Conservation (phyloP, 306 rosid species). For the Hylodesmum podocarpum region DNA sequence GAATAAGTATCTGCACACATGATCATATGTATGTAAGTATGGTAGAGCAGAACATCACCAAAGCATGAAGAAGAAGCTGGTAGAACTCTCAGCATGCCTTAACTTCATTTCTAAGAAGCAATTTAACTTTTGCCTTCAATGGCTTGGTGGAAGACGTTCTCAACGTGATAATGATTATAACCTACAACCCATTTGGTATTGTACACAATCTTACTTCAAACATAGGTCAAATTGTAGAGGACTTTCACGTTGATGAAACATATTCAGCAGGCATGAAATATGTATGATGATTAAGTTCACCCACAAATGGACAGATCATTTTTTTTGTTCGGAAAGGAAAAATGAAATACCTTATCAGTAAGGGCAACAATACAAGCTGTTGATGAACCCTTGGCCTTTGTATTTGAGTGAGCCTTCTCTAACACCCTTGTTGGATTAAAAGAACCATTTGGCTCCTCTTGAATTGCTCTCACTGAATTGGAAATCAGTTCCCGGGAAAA, state of each 20-base stretch:
- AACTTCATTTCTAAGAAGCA: not conserved
- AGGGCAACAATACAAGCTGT: slow-evolving; percentile 5
- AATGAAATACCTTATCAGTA: not conserved
- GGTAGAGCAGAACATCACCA: not conserved
- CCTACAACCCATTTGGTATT: not conserved
- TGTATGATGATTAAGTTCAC: not conserved
- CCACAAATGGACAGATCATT: not conserved
- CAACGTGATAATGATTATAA: not conserved
- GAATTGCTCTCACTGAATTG: slow-evolving; percentile 10
- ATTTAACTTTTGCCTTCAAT: not conserved
- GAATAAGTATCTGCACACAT: not conserved
- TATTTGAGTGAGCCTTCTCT: slow-evolving; percentile 1
- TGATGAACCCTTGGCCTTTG: slow-evolving; percentile 8
- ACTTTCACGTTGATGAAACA: slow-evolving; percentile 7
- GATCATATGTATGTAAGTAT: not conserved
- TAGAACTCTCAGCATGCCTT: not conserved
- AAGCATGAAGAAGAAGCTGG: not conserved
- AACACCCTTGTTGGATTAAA: slow-evolving; percentile 10
- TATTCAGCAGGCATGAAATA: not conserved
- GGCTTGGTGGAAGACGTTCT: not conserved
- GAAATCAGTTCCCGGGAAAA: not conserved
- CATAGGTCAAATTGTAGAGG: not conserved
- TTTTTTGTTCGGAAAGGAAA: not conserved
- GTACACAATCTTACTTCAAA: not conserved
- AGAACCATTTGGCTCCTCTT: not conserved